Percentiles rank a stretch among this genome's conserved stretches.
phyloP scores from a whole-genome alignment of 108 stramenopile species.

The Chaetoceros tenuissimus region DNA sequence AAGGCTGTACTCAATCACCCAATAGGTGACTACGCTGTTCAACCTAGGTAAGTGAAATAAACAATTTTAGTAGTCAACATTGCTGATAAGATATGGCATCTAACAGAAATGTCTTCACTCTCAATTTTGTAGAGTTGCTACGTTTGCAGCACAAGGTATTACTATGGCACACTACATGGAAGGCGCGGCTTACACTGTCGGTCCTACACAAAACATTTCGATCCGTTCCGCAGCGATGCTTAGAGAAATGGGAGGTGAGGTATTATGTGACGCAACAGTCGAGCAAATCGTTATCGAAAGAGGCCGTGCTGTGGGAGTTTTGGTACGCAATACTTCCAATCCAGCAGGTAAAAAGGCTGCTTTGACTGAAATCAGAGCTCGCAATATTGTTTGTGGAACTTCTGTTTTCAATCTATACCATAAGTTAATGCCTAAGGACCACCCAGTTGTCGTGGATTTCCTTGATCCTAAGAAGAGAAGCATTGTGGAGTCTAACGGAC shows the following conservation, averaged over 20 bases:
- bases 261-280: slow-evolving; percentile 42
- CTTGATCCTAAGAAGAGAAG: slow-evolving; percentile 24
- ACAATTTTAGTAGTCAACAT: too few species aligned
- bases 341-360: slow-evolving; percentile 15
- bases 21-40: slow-evolving; percentile 55
- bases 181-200: slow-evolving; percentile 36
- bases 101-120: too few species aligned
- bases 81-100: too few species aligned
- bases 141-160: slow-evolving; percentile 47
- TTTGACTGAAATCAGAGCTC: slow-evolving; percentile 34
- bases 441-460: slow-evolving; percentile 33
- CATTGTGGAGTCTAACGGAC: slow-evolving; percentile 34
- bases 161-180: slow-evolving; percentile 52
- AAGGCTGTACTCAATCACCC: slow-evolving; percentile 55
- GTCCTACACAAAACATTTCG: slow-evolving; percentile 43
- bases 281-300: slow-evolving; percentile 34
- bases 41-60: too few species aligned
- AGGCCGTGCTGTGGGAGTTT: slow-evolving; percentile 39
- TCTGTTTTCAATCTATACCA: slow-evolving; percentile 43
- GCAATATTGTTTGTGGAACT: slow-evolving; percentile 40
- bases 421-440: slow-evolving; percentile 36
- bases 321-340: slow-evolving; percentile 33
- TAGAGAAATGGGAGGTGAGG: slow-evolving; percentile 37
- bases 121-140: slow-evolving; percentile 23
- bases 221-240: slow-evolving; percentile 30